These are phyloP conservation scores for Monosporozyma servazzii DNA, from an alignment of 805 yeast genomes.

Conservation along the genomic window DNA sequence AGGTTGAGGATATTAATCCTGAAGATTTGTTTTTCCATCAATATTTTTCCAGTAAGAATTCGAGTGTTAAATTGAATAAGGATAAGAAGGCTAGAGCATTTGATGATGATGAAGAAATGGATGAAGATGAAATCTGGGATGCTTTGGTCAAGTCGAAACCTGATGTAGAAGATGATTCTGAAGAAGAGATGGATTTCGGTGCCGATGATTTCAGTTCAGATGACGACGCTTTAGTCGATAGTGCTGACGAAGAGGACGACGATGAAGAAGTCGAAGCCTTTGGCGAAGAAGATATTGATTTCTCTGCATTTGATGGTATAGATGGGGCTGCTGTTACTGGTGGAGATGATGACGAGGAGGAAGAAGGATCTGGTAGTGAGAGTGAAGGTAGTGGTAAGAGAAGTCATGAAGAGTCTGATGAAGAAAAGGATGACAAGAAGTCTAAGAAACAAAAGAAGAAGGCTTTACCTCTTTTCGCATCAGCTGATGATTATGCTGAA, in stretches of 20 bases:
- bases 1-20: conserved; percentile 59
- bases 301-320: conserved; percentile 3
- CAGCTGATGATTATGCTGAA: conserved; percentile 78
- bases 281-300: conserved; percentile 29
- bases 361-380: conserved; percentile 19
- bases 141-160: conserved; percentile 71
- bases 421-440: conserved; percentile 23
- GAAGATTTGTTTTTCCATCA: conserved; percentile 85
- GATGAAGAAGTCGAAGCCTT: conserved; percentile 20
- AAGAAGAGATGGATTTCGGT: conserved; percentile 36
- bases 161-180: conserved; percentile 49
- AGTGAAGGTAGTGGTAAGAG: background rate
- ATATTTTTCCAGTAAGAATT: conserved; percentile 60
- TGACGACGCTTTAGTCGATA: conserved; percentile 20
- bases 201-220: conserved; percentile 31
- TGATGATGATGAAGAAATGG: conserved; percentile 38
- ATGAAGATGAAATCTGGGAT: conserved; percentile 71
- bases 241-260: conserved; percentile 20
- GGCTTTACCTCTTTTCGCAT: conserved; percentile 75
- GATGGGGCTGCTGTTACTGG: conserved; percentile 33
- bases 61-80: conserved; percentile 27
- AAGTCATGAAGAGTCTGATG: conserved; percentile 5
- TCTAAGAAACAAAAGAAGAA: conserved; percentile 33
- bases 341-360: conserved; percentile 31
- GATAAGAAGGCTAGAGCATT: conserved; percentile 28